Conservation (phyloP, 1,139 yeast species). For the Taphrina pruni region DNA sequence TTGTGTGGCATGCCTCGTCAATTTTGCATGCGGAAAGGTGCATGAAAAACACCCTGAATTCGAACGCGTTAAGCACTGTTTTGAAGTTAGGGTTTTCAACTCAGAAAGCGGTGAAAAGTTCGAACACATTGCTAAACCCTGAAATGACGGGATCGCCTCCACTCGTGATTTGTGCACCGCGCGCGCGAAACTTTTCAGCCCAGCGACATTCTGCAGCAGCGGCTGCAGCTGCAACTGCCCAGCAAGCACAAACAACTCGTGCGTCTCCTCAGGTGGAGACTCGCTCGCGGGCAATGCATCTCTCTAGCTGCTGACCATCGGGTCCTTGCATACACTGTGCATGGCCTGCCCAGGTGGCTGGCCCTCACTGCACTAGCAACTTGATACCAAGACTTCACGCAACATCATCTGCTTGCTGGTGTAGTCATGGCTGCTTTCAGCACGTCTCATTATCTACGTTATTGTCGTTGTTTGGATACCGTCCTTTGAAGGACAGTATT, state of each 20-base stretch:
- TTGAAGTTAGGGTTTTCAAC: slow-evolving; percentile 13
- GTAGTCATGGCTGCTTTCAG: too few relatives aligned
- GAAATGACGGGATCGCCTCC: slow-evolving; percentile 3
- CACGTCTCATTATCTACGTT: too few relatives aligned
- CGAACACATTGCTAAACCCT: slow-evolving; percentile 10
- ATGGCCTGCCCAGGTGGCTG: too few relatives aligned
- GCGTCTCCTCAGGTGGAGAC: too few relatives aligned
- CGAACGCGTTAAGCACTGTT: slow-evolving; percentile 29
- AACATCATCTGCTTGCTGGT: too few relatives aligned
- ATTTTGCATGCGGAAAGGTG: slow-evolving; percentile 9
- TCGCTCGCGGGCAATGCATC: too few relatives aligned
- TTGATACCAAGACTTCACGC: too few relatives aligned
- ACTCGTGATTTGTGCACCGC: slow-evolving; percentile 12
- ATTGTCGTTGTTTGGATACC: too few relatives aligned
- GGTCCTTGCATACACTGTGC: too few relatives aligned
- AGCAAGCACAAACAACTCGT: not conserved
- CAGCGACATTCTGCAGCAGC: slow-evolving; percentile 14
- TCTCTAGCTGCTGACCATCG: too few relatives aligned
- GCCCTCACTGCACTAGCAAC: too few relatives aligned
- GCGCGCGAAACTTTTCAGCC: slow-evolving; percentile 20
- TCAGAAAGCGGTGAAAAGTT: slow-evolving; percentile 3
- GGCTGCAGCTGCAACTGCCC: not conserved
- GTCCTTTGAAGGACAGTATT: too few relatives aligned
- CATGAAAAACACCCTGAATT: slow-evolving; percentile 16
- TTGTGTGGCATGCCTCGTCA: slow-evolving; percentile 1